phyloP scores from a whole-genome alignment of 169 alveolate species.

The Eimeria tenella region DNA sequence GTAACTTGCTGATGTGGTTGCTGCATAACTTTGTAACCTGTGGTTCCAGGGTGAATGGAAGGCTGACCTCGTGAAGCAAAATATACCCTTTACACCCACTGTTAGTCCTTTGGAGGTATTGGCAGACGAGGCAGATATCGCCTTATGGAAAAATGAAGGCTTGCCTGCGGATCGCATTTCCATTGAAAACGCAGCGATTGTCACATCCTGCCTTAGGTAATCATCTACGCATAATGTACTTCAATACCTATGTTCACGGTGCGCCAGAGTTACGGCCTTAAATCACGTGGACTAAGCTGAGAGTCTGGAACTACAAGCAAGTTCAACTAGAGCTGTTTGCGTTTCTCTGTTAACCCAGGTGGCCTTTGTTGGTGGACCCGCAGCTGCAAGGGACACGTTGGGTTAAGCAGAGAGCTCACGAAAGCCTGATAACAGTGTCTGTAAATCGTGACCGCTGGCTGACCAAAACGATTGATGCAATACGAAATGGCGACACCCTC shows the following conservation, averaged over 20 bases:
- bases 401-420: conserved; percentile 94
- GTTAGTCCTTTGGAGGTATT: conserved; percentile 94
- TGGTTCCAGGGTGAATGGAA: conserved; percentile 89
- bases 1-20: background rate
- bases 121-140: conserved; percentile 95
- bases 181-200: conserved; percentile 96
- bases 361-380: conserved; percentile 98
- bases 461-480: conserved; percentile 89
- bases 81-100: conserved; percentile 93
- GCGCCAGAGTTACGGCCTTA: background rate
- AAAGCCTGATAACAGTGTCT: conserved; percentile 93
- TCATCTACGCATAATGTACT: background rate
- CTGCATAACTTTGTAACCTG: background rate
- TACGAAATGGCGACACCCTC: conserved; percentile 94
- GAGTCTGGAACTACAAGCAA: background rate
- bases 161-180: conserved; percentile 96
- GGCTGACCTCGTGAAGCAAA: conserved; percentile 90
- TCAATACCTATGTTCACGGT: background rate
- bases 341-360: conserved; percentile 62
- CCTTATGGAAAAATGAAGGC: conserved; percentile 97
- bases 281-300: background rate
- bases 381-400: conserved; percentile 97
- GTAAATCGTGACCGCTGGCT: conserved; percentile 94
- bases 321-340: background rate
- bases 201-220: conserved; percentile 94